phyloP scores from a whole-genome alignment of 148 eudicot species.

The Vaccinium macrocarpon region DNA sequence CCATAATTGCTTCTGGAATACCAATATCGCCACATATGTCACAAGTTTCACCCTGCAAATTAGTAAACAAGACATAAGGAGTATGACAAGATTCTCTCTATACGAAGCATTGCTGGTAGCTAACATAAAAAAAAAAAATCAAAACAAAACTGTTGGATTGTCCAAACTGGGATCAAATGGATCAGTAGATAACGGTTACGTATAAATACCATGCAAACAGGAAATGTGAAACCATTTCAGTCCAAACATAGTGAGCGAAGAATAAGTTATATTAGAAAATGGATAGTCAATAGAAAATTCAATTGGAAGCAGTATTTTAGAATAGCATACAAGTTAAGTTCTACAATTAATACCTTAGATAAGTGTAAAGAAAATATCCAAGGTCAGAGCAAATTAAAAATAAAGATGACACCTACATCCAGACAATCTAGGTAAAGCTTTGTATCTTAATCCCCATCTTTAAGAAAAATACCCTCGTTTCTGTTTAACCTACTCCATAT shows the following conservation, averaged over 20 bases:
- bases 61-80: neutral
- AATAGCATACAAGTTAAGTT: too few relatives aligned
- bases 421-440: neutral
- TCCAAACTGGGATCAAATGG: neutral
- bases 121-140: neutral
- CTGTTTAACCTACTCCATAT: neutral
- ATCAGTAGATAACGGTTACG: neutral
- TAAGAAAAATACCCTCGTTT: neutral
- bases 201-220: neutral
- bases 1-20: conserved; percentile 9
- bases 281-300: neutral
- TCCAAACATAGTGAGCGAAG: neutral
- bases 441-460: neutral
- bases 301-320: neutral
- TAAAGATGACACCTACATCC: neutral
- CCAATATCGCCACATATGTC: conserved; percentile 42
- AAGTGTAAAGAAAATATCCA: too few relatives aligned
- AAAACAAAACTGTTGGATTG: neutral
- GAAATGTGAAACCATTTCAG: neutral
- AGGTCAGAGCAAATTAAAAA: neutral
- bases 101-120: neutral
- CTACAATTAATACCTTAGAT: too few relatives aligned
- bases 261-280: neutral
- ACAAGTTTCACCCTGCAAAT: conserved; percentile 30
- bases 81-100: neutral